Percentiles rank a stretch among this genome's conserved stretches.
Conservation (phyloP, 176 grass and related monocot species). For the Phragmites australis region DNA sequence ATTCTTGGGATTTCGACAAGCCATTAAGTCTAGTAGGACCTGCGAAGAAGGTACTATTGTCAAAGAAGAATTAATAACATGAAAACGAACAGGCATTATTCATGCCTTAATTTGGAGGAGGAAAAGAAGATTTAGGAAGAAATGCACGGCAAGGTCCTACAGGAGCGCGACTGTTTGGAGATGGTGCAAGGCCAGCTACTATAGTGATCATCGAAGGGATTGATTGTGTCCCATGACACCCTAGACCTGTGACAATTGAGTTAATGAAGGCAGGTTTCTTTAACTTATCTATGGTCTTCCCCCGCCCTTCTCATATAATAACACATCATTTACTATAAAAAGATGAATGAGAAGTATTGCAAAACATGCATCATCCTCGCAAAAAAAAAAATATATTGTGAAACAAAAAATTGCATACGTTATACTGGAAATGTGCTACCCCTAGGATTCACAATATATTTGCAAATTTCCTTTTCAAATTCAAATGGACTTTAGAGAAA, state of each 20-base stretch:
- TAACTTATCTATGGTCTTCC: too few relatives aligned
- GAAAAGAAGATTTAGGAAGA: background rate
- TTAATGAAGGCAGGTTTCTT: background rate
- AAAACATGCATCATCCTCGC: too few relatives aligned
- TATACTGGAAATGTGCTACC: too few relatives aligned
- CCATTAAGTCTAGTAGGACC: background rate
- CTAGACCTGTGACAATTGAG: background rate
- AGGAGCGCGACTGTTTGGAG: background rate
- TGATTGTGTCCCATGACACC: background rate
- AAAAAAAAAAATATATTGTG: too few relatives aligned
- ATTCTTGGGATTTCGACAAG: too few relatives aligned
- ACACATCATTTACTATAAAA: too few relatives aligned
- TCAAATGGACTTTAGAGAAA: too few relatives aligned
- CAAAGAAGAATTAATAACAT: background rate
- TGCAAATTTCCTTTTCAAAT: too few relatives aligned
- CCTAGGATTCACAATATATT: too few relatives aligned
- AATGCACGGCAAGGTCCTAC: background rate
- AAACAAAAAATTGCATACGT: too few relatives aligned
- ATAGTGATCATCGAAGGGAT: background rate
- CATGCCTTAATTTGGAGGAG: background rate
- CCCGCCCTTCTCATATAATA: too few relatives aligned
- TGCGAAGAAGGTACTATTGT: background rate
- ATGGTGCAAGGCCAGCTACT: conserved; percentile 4
- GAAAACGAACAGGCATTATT: background rate
- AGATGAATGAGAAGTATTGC: too few relatives aligned